A percentile compares a stretch with the other conserved stretches of the same genome.
Conservation (phyloP, 129 eudicot species). For the Centella asiatica region DNA sequence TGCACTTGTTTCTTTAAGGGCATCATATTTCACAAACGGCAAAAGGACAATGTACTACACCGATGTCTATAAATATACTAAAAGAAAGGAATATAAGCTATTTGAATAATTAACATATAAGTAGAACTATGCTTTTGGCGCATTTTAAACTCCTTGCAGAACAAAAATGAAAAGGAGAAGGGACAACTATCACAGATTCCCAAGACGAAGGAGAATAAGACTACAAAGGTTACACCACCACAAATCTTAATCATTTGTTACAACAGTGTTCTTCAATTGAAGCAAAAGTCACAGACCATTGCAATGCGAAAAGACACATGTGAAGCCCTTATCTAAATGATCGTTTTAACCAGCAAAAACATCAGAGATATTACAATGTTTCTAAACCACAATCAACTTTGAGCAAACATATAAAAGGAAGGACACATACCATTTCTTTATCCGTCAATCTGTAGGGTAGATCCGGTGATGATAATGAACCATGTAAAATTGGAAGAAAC, state of each 20-base stretch:
- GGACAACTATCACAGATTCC: no score
- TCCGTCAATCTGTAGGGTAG: conserved; percentile 56
- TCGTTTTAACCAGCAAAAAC: not conserved
- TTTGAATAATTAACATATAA: not conserved
- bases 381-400: conserved; percentile 1
- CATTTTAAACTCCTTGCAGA: not conserved
- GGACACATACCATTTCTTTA: conserved; percentile 70
- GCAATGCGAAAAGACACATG: not conserved
- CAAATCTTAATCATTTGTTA: no score
- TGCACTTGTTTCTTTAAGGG: not conserved
- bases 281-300: not conserved
- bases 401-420: conserved; percentile 6
- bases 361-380: not conserved
- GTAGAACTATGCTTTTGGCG: not conserved
- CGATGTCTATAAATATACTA: not conserved
- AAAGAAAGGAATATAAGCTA: not conserved
- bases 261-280: not conserved
- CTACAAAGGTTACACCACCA: no score
- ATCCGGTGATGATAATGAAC: conserved; percentile 18
- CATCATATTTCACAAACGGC: not conserved
- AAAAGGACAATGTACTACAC: not conserved
- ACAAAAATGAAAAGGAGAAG: not conserved
- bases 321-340: not conserved
- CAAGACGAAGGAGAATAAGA: no score
- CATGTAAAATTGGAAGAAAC: conserved; percentile 12